Conservation (phyloP, 768 basidiomycete species). For the Trametes coccinea region DNA sequence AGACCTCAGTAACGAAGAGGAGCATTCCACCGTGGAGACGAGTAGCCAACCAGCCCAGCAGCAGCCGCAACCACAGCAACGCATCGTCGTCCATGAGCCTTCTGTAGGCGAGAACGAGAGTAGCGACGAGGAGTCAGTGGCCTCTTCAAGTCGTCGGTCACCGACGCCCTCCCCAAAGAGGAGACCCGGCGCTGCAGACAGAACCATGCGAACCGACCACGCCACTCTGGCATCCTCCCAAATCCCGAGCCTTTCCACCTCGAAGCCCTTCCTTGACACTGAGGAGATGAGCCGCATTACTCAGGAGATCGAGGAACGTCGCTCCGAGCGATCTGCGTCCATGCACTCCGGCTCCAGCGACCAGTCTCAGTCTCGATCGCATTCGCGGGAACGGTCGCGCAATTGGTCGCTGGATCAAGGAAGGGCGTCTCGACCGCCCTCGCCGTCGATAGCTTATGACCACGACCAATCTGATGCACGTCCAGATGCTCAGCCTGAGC, state of each 20-base stretch:
- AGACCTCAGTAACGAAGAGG: slow-evolving; percentile 3
- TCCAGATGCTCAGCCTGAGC: not conserved
- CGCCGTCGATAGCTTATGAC: slow-evolving; percentile 13
- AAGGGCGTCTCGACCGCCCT: slow-evolving; percentile 2
- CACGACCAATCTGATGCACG: not conserved
- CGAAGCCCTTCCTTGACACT: slow-evolving; percentile 49
- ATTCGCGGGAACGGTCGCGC: slow-evolving; percentile 12
- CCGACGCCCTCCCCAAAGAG: slow-evolving; percentile 38
- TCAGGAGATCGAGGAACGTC: slow-evolving; percentile 65
- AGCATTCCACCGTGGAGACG: not conserved
- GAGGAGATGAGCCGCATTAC: slow-evolving; percentile 65
- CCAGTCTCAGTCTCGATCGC: slow-evolving; percentile 14
- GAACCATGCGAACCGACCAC: slow-evolving; percentile 53
- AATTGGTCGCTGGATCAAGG: slow-evolving; percentile 10
- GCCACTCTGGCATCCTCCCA: slow-evolving; percentile 51
- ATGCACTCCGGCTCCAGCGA: slow-evolving; percentile 22
- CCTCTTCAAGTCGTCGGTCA: slow-evolving; percentile 19
- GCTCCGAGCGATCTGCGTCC: slow-evolving; percentile 48
- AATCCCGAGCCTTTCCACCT: slow-evolving; percentile 25
- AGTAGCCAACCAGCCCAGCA: not conserved
- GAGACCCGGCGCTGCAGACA: slow-evolving; percentile 35
- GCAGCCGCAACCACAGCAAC: not conserved
- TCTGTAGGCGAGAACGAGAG: slow-evolving; percentile 25
- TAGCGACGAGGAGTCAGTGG: slow-evolving; percentile 20
- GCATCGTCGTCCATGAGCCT: not conserved